Evolutionary conservation across 2,329 filamentous ascomycete genomes (phyloP).

Genomic region (Sarocladium strictum): DNA sequence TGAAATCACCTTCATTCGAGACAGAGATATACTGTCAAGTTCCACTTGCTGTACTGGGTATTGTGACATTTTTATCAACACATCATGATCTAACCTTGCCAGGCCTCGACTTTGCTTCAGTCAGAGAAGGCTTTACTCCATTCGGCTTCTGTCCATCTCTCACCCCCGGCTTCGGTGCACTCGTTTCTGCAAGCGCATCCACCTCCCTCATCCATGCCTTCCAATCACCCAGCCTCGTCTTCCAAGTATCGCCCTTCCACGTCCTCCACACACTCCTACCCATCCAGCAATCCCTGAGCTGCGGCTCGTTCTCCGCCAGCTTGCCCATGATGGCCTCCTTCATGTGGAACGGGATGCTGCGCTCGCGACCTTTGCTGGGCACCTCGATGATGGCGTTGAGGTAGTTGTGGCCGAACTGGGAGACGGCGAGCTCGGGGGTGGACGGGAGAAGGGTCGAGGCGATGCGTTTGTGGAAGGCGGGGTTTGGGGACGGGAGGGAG

Average conservation of each 20-base stretch:
- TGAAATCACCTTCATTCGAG: no score
- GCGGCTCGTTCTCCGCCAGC: conserved; percentile 40
- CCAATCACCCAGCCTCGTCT: conserved; percentile 47
- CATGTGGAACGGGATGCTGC: conserved; percentile 49
- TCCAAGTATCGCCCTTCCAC: conserved; percentile 55
- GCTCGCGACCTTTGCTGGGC: conserved; percentile 42
- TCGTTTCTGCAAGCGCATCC: conserved; percentile 16
- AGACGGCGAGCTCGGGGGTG: conserved; percentile 38
- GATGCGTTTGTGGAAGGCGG: conserved; percentile 50
- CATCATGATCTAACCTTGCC: neutral
- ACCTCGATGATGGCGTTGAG: conserved; percentile 42
- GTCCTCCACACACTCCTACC: conserved; percentile 51
- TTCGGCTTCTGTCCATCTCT: conserved; percentile 5
- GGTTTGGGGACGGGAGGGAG: conserved; percentile 38
- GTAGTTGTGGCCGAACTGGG: conserved; percentile 45
- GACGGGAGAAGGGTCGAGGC: conserved; percentile 40
- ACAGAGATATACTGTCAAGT: no score
- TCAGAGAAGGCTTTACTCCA: neutral
- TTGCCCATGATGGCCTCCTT: conserved; percentile 49
- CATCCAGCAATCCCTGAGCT: conserved; percentile 46
- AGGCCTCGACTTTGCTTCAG: neutral
- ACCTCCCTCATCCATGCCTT: conserved; percentile 50
- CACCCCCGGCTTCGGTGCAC: conserved; percentile 11
- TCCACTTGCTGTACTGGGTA: no score
- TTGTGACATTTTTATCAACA: neutral